phyloP scores from a whole-genome alignment of 2,329 filamentous ascomycete species.

The Nakataea oryzae region DNA sequence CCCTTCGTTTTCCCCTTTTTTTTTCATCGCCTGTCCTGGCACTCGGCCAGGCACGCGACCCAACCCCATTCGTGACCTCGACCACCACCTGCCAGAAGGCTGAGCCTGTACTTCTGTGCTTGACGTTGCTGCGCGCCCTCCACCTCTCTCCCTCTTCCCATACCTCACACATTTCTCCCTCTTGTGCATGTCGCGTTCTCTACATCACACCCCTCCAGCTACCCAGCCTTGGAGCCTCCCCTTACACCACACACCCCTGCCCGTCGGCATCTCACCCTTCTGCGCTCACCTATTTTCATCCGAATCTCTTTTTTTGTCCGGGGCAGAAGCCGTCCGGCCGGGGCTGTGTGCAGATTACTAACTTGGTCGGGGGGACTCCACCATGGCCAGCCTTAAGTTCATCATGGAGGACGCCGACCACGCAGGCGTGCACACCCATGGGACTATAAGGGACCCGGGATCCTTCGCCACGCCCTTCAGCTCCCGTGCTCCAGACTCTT shows the following conservation, averaged over 20 bases:
- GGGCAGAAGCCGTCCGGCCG: conserved; percentile 18
- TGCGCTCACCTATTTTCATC: conserved; percentile 6
- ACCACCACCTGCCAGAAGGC: neutral
- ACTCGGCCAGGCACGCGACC: neutral
- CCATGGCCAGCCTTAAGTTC: conserved; percentile 44
- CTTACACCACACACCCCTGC: conserved; percentile 5
- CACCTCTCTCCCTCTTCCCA: neutral
- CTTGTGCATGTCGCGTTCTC: neutral
- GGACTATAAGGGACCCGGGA: conserved; percentile 34
- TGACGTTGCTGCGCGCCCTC: neutral
- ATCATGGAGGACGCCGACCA: conserved; percentile 48
- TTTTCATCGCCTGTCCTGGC: neutral
- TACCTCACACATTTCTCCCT: neutral
- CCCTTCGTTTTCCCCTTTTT: neutral
- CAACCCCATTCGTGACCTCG: neutral
- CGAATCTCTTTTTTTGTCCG: conserved; percentile 17
- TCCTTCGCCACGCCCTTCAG: conserved; percentile 24
- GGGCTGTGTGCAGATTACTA: conserved; percentile 34
- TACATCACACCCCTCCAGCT: neutral
- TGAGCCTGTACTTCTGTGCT: neutral
- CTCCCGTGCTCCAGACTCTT: conserved; percentile 23
- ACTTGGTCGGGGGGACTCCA: conserved; percentile 29
- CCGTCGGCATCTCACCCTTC: neutral
- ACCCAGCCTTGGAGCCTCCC: neutral
- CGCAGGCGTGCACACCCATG: conserved; percentile 21